phyloP scores from a whole-genome alignment of 1,284 basidiomycete genomes.

The Phellinidium pouzarii region DNA sequence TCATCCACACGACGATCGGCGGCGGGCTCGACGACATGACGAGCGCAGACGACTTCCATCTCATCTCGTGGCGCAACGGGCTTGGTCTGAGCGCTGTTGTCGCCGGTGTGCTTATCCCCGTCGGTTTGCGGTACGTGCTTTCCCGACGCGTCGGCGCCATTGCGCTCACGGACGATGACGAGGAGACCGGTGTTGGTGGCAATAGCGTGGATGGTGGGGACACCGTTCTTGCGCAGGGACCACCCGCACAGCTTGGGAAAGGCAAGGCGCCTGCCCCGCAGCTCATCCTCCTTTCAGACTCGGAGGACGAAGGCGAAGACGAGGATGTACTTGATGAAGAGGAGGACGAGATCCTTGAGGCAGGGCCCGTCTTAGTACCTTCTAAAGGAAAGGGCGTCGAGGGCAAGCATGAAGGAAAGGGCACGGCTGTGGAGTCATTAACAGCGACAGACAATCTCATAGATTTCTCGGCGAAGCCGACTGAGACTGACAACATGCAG shows the following conservation, averaged over 20 bases:
- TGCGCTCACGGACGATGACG: slow-evolving; percentile 43
- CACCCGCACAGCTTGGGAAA: slow-evolving; percentile 3
- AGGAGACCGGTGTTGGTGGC: slow-evolving; percentile 32
- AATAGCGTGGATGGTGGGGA: slow-evolving; percentile 4
- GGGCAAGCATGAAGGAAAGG: background rate
- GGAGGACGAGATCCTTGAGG: slow-evolving; percentile 42
- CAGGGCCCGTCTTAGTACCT: slow-evolving; percentile 10
- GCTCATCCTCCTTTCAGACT: slow-evolving; percentile 21
- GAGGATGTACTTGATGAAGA: slow-evolving; percentile 29
- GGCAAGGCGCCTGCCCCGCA: slow-evolving; percentile 13
- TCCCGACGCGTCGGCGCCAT: slow-evolving; percentile 34
- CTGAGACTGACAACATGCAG: background rate
- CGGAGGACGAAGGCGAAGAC: slow-evolving; percentile 26
- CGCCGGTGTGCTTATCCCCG: slow-evolving; percentile 87
- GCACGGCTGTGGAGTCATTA: too few species aligned
- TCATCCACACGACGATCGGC: slow-evolving; percentile 95
- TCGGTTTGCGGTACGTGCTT: slow-evolving; percentile 77
- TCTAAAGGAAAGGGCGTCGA: slow-evolving; percentile 6
- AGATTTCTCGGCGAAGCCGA: slow-evolving; percentile 2
- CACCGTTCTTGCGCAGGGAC: slow-evolving; percentile 16
- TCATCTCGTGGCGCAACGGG: slow-evolving; percentile 85
- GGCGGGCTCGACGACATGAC: slow-evolving; percentile 94
- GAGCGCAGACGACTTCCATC: slow-evolving; percentile 83
- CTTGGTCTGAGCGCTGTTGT: slow-evolving; percentile 78
- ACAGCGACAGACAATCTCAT: background rate